phyloP scores from a whole-genome alignment of 2,329 filamentous ascomycete species.

The Leptoxyphium fumago region DNA sequence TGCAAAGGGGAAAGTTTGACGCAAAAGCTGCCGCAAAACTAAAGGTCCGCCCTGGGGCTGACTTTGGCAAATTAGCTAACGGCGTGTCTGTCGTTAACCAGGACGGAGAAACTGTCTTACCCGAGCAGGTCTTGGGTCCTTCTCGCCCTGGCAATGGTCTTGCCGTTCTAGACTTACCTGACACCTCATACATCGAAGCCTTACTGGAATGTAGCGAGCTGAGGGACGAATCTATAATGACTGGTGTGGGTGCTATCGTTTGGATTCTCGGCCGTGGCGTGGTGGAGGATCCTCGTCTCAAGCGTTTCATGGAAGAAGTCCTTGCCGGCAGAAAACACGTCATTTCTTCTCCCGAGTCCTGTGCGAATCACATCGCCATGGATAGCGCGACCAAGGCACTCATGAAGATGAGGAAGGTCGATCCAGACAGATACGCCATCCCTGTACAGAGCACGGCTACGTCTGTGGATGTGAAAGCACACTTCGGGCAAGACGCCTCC shows the following conservation, averaged over 20 bases:
- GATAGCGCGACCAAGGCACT: constrained; percentile 51
- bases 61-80: constrained; percentile 45
- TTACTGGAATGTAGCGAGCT: constrained; percentile 62
- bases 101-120: constrained; percentile 56
- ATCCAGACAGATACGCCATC: constrained; percentile 56
- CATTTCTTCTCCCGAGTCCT: constrained; percentile 59
- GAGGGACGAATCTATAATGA: constrained; percentile 48
- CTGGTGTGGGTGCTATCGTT: constrained; percentile 51
- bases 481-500: constrained; percentile 11
- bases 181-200: constrained; percentile 51
- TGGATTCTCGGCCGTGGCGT: constrained; percentile 70
- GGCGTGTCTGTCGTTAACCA: constrained; percentile 50
- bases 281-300: constrained; percentile 45
- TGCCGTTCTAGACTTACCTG: constrained; percentile 66
- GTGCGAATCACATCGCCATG: constrained; percentile 60
- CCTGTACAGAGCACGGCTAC: constrained; percentile 49
- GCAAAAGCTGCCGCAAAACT: constrained; percentile 47
- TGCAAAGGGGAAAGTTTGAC: constrained; percentile 69
- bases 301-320: constrained; percentile 49
- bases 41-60: constrained; percentile 44
- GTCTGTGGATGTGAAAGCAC: constrained; percentile 8
- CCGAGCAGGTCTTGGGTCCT: constrained; percentile 71
- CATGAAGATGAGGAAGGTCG: constrained; percentile 56
- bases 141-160: constrained; percentile 55
- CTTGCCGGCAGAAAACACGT: constrained; percentile 54